Evolutionary conservation across 257 asterid genomes (phyloP).

Genomic region (Solanum raphanifolium): DNA sequence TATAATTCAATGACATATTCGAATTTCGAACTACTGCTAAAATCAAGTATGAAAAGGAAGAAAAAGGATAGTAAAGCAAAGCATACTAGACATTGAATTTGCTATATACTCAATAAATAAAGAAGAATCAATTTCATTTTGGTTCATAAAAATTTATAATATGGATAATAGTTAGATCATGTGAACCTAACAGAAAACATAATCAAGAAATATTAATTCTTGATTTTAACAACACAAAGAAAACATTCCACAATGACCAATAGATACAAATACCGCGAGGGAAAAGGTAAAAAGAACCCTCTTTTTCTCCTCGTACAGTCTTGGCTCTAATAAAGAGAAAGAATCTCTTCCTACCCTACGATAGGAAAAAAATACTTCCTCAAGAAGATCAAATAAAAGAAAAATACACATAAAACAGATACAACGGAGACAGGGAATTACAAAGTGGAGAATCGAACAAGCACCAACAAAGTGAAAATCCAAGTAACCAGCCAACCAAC

Average conservation of each 20-base stretch:
- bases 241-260: background rate
- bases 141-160: background rate
- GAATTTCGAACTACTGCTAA: background rate
- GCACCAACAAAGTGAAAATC: background rate
- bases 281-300: background rate
- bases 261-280: background rate
- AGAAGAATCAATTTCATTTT: background rate
- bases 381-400: background rate
- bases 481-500: background rate
- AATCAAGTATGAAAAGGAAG: background rate
- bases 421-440: background rate
- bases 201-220: background rate
- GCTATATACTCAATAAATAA: background rate
- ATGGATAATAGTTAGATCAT: background rate
- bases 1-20: background rate
- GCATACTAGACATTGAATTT: background rate
- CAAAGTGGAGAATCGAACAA: background rate
- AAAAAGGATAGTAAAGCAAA: background rate
- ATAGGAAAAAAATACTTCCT: background rate
- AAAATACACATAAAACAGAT: background rate
- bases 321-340: background rate
- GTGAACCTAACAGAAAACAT: background rate
- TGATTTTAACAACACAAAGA: background rate
- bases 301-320: background rate
- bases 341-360: background rate